phyloP scores from a whole-genome alignment of 352 stramenopile species.

The Phytophthora capsici region DNA sequence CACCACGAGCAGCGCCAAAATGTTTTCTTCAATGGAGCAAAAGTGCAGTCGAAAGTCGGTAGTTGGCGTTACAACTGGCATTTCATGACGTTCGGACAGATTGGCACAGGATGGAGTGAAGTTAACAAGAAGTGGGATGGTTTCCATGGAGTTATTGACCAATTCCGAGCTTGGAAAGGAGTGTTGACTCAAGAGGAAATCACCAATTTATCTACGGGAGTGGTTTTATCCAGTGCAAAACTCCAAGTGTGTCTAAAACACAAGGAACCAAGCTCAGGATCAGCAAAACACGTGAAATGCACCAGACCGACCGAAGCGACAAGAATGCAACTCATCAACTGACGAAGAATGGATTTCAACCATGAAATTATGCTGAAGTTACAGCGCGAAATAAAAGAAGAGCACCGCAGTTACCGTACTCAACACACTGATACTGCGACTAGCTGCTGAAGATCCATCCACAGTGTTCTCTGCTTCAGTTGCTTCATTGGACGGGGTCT shows the following conservation, averaged over 20 bases:
- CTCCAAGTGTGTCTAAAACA: not conserved
- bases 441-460: not conserved
- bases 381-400: not conserved
- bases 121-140: constrained; percentile 29
- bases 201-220: constrained; percentile 7
- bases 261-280: not conserved
- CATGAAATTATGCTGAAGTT: not conserved
- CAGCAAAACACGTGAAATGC: not conserved
- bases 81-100: constrained; percentile 24
- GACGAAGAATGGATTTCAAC: not conserved
- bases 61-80: constrained; percentile 11
- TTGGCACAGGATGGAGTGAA: constrained; percentile 36
- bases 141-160: constrained; percentile 44
- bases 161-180: constrained; percentile 38
- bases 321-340: not conserved
- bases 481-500: not conserved
- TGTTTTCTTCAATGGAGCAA: constrained; percentile 39
- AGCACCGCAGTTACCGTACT: not conserved
- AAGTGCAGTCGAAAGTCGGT: constrained; percentile 6
- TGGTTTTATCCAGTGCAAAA: not conserved
- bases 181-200: constrained; percentile 13
- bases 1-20: constrained; percentile 13
- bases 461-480: not conserved
- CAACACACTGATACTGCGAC: not conserved
- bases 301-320: not conserved